Evolutionary conservation across 2,329 filamentous ascomycete genomes (phyloP), one percentile per base, ranked within the genome.

Genomic region (Phoma herbarum): DNA sequence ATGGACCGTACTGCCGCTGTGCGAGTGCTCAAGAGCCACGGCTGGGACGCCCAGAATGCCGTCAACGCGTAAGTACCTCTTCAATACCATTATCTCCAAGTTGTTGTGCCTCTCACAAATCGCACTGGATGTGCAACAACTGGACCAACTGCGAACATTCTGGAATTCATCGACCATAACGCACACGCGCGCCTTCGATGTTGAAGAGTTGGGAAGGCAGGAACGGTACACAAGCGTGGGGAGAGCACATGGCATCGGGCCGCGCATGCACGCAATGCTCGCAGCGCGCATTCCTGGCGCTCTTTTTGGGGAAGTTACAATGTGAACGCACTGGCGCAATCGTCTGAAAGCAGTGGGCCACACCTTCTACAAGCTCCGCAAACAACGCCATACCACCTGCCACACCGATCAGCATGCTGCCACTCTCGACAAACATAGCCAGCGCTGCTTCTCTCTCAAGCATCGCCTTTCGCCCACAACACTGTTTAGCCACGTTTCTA

Each of bases 11-110:
- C 71, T 42, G 78, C 76, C 16, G 81, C 81, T 23, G 73, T 78
- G 52, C 65, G 81, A 69, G 54, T 79, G 54, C 74, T 83, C 43
- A 82, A 81, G 67, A 75, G 74, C 59, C 70, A 78, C 59, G 76
- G 73, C 48, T 84, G 81, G 81, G 80, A 82, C 62, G 65, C 76
- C 23, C 68, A 78, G 37, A 68, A 67, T 16, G 81, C 81, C 29
- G 75, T 82, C 25, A 82, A 83, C 65, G 70, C 74, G 81, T 83
- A 78, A 74, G 80, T 81, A 50, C 25, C 31, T 42, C 29, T 44
- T 26, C 6, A 7, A 57, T 57, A 52, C 52, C 54, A 46, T 33
- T n/a, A 20, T 16, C 33, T 12, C 28, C n/a, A 14, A 28, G 11
- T 8, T 16, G 23, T 18, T 37, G 22, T 20, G 28, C 29, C 28